A percentile compares a stretch with the other conserved stretches of the same genome.
phyloP scores from a whole-genome alignment of 73 alveolate genomes.

The Paraurostyla sp. region DNA sequence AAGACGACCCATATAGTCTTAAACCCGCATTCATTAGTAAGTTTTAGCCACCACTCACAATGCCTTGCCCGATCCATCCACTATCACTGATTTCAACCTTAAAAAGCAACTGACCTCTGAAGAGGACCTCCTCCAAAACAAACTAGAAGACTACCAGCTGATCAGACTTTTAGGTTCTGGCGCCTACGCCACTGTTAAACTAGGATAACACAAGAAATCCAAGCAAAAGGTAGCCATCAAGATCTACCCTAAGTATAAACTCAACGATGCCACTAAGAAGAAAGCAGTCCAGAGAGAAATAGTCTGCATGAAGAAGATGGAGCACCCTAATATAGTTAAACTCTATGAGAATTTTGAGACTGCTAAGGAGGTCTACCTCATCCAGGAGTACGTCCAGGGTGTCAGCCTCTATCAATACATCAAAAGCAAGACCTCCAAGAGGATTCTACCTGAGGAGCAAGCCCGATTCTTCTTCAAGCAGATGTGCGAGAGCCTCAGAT shows the following conservation, averaged over 20 bases:
- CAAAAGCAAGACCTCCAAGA: constrained; percentile 67
- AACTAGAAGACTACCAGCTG: constrained; percentile 70
- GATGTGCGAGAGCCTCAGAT: constrained; percentile 83
- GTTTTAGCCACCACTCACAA: not conserved
- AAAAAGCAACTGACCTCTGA: not conserved
- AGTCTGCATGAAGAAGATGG: constrained; percentile 83
- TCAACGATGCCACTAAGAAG: constrained; percentile 89
- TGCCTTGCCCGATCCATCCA: too few species aligned
- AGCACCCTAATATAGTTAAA: constrained; percentile 90
- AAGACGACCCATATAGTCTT: constrained; percentile 5
- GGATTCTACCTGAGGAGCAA: constrained; percentile 75
- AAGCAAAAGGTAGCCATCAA: constrained; percentile 89
- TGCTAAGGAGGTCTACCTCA: constrained; percentile 85
- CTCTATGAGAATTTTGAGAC: constrained; percentile 88
- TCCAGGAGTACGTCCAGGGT: constrained; percentile 85
- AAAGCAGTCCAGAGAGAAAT: constrained; percentile 93
- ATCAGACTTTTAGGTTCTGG: constrained; percentile 90
- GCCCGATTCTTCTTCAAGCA: constrained; percentile 77
- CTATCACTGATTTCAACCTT: not conserved
- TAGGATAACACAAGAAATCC: constrained; percentile 76
- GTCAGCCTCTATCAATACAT: constrained; percentile 57
- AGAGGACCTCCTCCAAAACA: not conserved
- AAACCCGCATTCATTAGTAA: constrained; percentile 7
- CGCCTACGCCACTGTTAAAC: constrained; percentile 93
- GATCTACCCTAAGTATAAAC: constrained; percentile 90